Evolutionary conservation across 2,329 filamentous ascomycete genomes (phyloP).

Genomic region (Cladobotryum mycophilum): DNA sequence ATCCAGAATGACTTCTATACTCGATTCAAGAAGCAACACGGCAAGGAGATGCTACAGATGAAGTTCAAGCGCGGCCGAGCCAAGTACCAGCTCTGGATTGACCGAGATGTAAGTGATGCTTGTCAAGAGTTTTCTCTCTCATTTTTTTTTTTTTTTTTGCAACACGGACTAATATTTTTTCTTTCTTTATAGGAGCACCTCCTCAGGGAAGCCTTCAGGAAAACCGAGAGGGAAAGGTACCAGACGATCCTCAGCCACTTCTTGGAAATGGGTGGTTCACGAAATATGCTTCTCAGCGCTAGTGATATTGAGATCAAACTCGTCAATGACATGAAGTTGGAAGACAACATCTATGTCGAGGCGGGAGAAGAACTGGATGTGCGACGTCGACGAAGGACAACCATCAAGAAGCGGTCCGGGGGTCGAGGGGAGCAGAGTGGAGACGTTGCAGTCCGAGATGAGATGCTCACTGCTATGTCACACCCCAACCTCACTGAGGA

Average conservation of each 20-base stretch:
- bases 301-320: slow-evolving; percentile 45
- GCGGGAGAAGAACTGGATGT: slow-evolving; percentile 30
- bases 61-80: slow-evolving; percentile 45
- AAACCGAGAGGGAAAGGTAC: slow-evolving; percentile 39
- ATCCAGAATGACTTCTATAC: slow-evolving; percentile 40
- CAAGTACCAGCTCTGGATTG: slow-evolving; percentile 43
- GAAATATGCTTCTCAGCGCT: slow-evolving; percentile 42
- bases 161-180: background rate
- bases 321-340: slow-evolving; percentile 36
- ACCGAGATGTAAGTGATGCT: slow-evolving; percentile 40
- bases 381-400: slow-evolving; percentile 38
- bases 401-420: slow-evolving; percentile 21
- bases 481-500: slow-evolving; percentile 29
- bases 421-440: slow-evolving; percentile 12
- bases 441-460: slow-evolving; percentile 33
- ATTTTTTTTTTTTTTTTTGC: slow-evolving; percentile 10
- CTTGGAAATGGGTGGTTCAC: slow-evolving; percentile 44
- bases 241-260: slow-evolving; percentile 37
- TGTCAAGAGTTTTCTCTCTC: too few relatives aligned
- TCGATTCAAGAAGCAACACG: slow-evolving; percentile 29
- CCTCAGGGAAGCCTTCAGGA: slow-evolving; percentile 34
- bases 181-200: slow-evolving; percentile 30
- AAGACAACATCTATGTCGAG: slow-evolving; percentile 35
- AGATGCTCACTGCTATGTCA: slow-evolving; percentile 31
- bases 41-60: slow-evolving; percentile 51